Percentiles rank a stretch among this genome's conserved stretches.
Evolutionary conservation across 2,329 filamentous ascomycete genomes (phyloP).

Genomic region (Botrytis pseudocinerea): DNA sequence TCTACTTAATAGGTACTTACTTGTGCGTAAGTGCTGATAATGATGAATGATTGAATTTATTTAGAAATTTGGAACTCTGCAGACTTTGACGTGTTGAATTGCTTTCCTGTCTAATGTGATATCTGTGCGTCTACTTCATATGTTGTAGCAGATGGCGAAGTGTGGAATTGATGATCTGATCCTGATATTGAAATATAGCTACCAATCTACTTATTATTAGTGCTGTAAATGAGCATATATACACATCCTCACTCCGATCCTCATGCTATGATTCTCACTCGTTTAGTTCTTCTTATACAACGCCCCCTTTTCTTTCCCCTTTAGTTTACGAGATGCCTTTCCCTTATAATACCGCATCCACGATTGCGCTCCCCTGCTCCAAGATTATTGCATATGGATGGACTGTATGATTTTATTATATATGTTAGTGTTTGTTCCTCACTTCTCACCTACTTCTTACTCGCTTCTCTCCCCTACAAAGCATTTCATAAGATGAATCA

Average conservation of each 20-base stretch:
- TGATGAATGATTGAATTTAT: slow-evolving; percentile 4
- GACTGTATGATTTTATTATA: too few relatives aligned
- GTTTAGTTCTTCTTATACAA: too few relatives aligned
- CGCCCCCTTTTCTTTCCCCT: too few relatives aligned
- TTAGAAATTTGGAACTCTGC: neutral
- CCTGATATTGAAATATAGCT: neutral
- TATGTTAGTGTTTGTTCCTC: too few relatives aligned
- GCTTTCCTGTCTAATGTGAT: neutral
- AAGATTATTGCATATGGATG: too few relatives aligned
- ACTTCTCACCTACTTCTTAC: too few relatives aligned
- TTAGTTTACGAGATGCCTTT: too few relatives aligned
- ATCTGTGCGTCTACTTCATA: neutral
- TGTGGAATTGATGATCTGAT: neutral
- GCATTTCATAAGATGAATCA: neutral
- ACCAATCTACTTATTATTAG: neutral
- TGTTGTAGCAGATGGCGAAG: neutral
- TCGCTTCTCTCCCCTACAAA: neutral
- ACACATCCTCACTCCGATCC: too few relatives aligned
- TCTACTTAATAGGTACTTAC: slow-evolving; percentile 10
- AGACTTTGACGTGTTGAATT: neutral
- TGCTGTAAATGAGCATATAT: neutral
- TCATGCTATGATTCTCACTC: too few relatives aligned
- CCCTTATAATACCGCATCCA: too few relatives aligned
- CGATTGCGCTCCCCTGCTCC: too few relatives aligned
- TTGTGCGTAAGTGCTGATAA: slow-evolving; percentile 7